A percentile compares a stretch with the other conserved stretches of the same genome.
Conservation (phyloP, 768 basidiomycete genomes). For the Russula abietina region DNA sequence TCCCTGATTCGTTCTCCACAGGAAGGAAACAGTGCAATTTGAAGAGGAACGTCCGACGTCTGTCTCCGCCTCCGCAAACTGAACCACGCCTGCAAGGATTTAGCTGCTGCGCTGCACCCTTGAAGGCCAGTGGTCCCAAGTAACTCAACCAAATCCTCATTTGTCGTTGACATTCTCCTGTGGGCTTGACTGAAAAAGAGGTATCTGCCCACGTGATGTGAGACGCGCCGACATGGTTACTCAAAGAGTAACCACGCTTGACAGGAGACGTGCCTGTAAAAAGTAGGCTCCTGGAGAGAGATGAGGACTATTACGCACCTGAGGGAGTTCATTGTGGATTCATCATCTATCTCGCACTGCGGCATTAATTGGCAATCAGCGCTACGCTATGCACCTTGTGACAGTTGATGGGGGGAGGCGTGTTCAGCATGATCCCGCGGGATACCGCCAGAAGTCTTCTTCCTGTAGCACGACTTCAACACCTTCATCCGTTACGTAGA, state of each 20-base stretch:
- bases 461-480: conserved; percentile 28
- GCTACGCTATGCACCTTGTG: conserved; percentile 87
- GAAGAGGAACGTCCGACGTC: too few species aligned
- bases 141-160: conserved; percentile 7
- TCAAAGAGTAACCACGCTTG: conserved; percentile 87
- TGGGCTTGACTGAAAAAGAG: conserved; percentile 58
- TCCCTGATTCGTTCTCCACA: too few species aligned
- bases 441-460: conserved; percentile 36
- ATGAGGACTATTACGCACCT: conserved; percentile 44
- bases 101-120: too few species aligned
- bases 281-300: conserved; percentile 14
- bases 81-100: too few species aligned
- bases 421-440: conserved; percentile 63
- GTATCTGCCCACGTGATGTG: conserved; percentile 71
- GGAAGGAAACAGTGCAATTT: too few species aligned
- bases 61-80: too few species aligned
- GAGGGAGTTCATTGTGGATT: conserved; percentile 76
- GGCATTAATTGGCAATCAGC: conserved; percentile 73
- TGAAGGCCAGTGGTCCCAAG: too few species aligned
- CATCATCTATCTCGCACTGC: conserved; percentile 72
- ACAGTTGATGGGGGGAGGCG: conserved; percentile 61
- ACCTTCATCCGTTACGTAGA: neutral
- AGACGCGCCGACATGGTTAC: conserved; percentile 62
- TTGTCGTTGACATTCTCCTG: too few species aligned
- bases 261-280: conserved; percentile 78